Base-by-base conservation (phyloP, 1,284 basidiomycete genomes). In the Marasmius fiardii region DNA sequence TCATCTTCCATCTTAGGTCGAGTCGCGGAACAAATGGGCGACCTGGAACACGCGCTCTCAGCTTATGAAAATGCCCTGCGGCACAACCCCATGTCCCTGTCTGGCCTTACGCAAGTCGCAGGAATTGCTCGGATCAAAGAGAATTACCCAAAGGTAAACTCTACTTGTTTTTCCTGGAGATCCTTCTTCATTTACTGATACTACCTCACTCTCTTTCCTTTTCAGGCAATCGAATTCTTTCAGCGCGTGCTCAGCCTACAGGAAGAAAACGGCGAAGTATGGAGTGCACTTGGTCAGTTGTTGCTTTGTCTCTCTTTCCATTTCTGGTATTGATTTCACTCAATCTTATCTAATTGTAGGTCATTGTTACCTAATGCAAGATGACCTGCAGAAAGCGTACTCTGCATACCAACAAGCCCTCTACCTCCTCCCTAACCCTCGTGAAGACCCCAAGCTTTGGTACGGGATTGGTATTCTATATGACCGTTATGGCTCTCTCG, bases 401-500 rank as follows among this genome's bases (percentile, higher is more conserved):
- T 90, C 93, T 0, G 95, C 97, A 5, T 99, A 99, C 73, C 97
- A 99, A 73, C 95, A 99, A 72, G 96, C 96, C 0, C 81, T 99
- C 18, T 98, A 97, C 70, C 84, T 96, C 61, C 83, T 98, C 39
- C 93, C 93, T 2, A 96, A 97, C 65, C 96, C 96, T 31, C 98
- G 98, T 81, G 88, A 95, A 78, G 97, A 99, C 71, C 96, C 96
- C 11, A 98, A 99, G 71, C 80, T 99, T 3, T 99, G 97, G 97
- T 99, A 98, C 70, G 96, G 97, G 47, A 99, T 99, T 67, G 97
- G 97, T 39, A 98, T 99, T 52, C 84, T 99, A 24, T 99, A 99
- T 68, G 97, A 99, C 75, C 88, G 96, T 18, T 99, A 99, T 69
- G 96, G 97, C 24, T 97, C 93, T 50, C 82, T 99, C 65, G 95